These are phyloP conservation scores for Brassica cretica DNA, from an alignment of 345 rosid genomes.

Conservation along the genomic window DNA sequence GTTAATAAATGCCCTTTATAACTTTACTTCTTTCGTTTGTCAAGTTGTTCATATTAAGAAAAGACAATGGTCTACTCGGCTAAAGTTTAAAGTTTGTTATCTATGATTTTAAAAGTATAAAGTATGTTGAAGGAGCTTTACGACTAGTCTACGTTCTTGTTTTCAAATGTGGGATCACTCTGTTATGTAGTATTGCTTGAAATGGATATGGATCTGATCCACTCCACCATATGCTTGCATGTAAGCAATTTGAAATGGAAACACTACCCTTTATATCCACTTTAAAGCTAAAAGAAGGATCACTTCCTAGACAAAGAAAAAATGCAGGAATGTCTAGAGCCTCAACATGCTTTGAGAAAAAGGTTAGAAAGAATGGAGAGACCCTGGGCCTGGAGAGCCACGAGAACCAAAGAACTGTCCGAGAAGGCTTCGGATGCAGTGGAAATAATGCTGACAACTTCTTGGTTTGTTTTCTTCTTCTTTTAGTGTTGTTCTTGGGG, in stretches of 20 bases:
- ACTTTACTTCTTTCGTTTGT: neutral
- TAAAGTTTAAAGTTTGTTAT: neutral
- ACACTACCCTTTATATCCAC: neutral
- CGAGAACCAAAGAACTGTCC: neutral
- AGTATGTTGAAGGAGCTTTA: constrained; percentile 4
- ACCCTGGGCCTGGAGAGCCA: neutral
- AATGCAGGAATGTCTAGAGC: neutral
- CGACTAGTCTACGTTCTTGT: neutral
- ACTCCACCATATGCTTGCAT: neutral
- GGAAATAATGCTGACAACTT: neutral
- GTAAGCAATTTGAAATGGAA: neutral
- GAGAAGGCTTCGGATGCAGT: neutral
- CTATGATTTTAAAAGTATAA: neutral
- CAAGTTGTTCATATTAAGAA: constrained; percentile 19
- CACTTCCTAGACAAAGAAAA: neutral
- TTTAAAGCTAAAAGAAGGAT: neutral
- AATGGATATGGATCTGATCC: neutral
- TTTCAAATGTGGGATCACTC: neutral
- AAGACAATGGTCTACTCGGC: neutral
- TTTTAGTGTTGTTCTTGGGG: neutral
- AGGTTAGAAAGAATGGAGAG: neutral
- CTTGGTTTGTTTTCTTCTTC: neutral
- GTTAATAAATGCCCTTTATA: constrained; percentile 12
- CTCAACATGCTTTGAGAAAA: neutral
- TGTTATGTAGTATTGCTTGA: neutral